These are phyloP conservation scores for Trichoderma gracile DNA, from an alignment of 2,329 filamentous ascomycete genomes.

Conservation along the genomic window DNA sequence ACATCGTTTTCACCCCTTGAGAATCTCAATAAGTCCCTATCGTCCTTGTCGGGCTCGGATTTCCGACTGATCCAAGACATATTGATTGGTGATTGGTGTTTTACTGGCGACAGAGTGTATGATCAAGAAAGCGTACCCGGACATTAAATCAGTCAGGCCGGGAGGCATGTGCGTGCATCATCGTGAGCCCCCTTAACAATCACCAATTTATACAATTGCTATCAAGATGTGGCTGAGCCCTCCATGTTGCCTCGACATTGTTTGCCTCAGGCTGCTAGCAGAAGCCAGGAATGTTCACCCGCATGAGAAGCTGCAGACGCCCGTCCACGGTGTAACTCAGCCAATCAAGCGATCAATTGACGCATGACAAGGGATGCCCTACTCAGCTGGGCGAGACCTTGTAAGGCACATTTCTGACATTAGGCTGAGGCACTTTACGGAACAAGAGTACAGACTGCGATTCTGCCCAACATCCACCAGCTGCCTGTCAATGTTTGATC, in stretches of 20 bases:
- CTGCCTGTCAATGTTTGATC: neutral
- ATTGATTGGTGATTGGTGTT: neutral
- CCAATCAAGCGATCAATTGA: too few relatives aligned
- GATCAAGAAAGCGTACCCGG: too few relatives aligned
- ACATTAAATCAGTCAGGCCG: neutral
- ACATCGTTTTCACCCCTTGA: neutral
- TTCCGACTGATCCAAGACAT: conserved; percentile 7
- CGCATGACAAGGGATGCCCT: too few relatives aligned
- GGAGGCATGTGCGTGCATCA: too few relatives aligned
- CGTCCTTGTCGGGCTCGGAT: neutral
- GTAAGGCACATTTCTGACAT: too few relatives aligned
- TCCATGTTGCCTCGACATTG: too few relatives aligned
- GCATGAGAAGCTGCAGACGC: too few relatives aligned
- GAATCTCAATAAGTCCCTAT: neutral
- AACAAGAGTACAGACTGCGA: neutral
- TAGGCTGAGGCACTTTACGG: too few relatives aligned
- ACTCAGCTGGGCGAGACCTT: too few relatives aligned
- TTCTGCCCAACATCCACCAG: neutral
- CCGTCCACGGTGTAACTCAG: too few relatives aligned
- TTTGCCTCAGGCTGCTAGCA: too few relatives aligned
- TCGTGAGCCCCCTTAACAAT: neutral
- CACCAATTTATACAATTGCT: neutral
- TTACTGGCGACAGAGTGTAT: neutral
- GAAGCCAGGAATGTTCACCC: too few relatives aligned
- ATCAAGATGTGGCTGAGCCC: neutral